Evolutionary conservation across 176 grass and related monocot species (phyloP), one percentile per base, ranked within the genome.

Genomic region (Elaeis guineensis): DNA sequence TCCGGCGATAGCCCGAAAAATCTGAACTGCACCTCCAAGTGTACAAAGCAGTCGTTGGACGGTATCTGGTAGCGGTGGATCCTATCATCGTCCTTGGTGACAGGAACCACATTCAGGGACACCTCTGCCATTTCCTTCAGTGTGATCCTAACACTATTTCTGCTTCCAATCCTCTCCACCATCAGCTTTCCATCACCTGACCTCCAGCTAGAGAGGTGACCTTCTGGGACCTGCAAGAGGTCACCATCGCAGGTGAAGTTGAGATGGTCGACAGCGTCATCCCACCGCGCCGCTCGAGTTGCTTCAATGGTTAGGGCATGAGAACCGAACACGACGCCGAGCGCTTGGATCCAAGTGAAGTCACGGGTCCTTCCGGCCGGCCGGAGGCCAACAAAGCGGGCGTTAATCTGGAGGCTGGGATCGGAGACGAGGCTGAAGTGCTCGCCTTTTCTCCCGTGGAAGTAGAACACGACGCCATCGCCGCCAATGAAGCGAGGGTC

Each of bases 261-360:
- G 21, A 82, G 52, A 20, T 82, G 72, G 49, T 76, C 79, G 15
- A 16, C 24, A 19, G 54, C 62, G 23, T 75, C 66, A 4, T 20
- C 48, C 79, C 79, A 82, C 54, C 17, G 51, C 17, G 39, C 7
- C 2, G 17, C n/a, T 51, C 3, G 14, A 11, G 67, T 65, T 0
- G 66, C 72, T 60, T 71, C 59, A 4, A 71, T 35, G 2, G 66
- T 71, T 53, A 76, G 25, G 7, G 53, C 56, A 54, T 61, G 79
- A 17, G 57, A 57, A 23, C 8, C 52, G 17, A 61, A 69, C 52
- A 72, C 59, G 72, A 82, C 16, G 19, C 79, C 79, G 4, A 82
- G 60, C 8, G 79, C 65, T 26, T 82, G 79, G 23, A 82, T 76
- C 79, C 79, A 82, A 8, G 79, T 82, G 79, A 76, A 82, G 19